These are phyloP conservation scores for Leccinum boreale DNA, from an alignment of 768 basidiomycete genomes.

Conservation along the genomic window DNA sequence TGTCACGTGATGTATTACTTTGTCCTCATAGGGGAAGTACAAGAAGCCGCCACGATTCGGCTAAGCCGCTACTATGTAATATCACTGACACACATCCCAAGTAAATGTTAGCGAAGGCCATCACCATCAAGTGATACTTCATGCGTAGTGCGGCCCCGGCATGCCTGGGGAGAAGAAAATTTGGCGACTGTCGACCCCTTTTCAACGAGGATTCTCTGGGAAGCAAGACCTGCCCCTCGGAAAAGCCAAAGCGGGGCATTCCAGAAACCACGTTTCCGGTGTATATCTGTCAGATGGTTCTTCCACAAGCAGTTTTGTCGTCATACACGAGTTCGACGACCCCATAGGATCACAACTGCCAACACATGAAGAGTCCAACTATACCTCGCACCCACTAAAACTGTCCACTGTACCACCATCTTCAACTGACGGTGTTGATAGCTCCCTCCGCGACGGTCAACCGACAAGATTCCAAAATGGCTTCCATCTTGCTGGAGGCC, in stretches of 20 bases:
- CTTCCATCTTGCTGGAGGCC: neutral
- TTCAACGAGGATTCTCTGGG: conserved; percentile 13
- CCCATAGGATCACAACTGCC: neutral
- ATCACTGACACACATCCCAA: neutral
- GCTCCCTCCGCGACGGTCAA: neutral
- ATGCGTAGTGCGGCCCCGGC: conserved; percentile 8
- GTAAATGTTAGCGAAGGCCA: neutral
- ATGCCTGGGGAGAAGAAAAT: conserved; percentile 29
- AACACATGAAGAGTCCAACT: neutral
- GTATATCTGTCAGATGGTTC: conserved; percentile 22
- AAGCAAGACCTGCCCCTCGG: conserved; percentile 5
- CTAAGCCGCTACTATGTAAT: neutral
- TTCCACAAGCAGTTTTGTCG: conserved; percentile 11
- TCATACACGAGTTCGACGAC: conserved; percentile 27
- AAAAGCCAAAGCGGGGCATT: neutral
- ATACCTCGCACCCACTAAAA: neutral
- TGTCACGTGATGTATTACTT: conserved; percentile 10
- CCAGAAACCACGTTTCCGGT: conserved; percentile 14
- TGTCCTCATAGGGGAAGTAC: conserved; percentile 8
- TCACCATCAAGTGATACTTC: conserved; percentile 1
- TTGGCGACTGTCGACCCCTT: conserved; percentile 22
- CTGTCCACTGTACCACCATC: neutral
- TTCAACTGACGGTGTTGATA: neutral
- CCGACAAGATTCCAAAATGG: neutral
- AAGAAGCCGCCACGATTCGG: neutral